Evolutionary conservation across 192 early-diverging fungal genomes (phyloP).

Genomic region (Coemansia reversa): DNA sequence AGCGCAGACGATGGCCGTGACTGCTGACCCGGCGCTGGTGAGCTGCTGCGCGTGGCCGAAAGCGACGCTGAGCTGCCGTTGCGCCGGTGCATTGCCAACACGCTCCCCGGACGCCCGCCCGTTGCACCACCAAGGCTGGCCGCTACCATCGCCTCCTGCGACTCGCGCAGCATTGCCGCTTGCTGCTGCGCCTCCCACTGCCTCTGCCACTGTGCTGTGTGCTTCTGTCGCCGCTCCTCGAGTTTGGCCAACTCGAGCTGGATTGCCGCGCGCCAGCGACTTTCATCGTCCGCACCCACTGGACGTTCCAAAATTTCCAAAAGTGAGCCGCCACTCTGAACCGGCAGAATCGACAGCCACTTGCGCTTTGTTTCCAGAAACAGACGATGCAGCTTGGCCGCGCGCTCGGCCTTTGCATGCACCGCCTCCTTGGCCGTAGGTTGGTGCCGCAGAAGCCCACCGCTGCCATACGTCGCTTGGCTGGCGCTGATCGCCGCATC

Average conservation of each 20-base stretch:
- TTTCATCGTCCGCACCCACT: slow-evolving; percentile 75
- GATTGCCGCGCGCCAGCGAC: slow-evolving; percentile 55
- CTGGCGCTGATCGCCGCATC: slow-evolving; percentile 53
- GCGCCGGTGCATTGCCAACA: slow-evolving; percentile 12
- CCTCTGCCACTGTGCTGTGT: slow-evolving; percentile 47
- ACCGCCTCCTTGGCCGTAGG: slow-evolving; percentile 55
- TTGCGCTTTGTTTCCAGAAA: slow-evolving; percentile 89
- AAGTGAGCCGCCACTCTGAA: slow-evolving; percentile 81
- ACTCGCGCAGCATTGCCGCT: slow-evolving; percentile 41
- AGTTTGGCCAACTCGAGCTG: slow-evolving; percentile 56
- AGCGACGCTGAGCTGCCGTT: slow-evolving; percentile 32
- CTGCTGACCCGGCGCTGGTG: slow-evolving; percentile 22
- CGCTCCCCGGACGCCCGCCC: slow-evolving; percentile 21
- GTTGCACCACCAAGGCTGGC: not conserved
- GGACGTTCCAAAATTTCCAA: slow-evolving; percentile 80
- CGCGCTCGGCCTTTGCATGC: slow-evolving; percentile 55
- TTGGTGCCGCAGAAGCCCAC: slow-evolving; percentile 47
- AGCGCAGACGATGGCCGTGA: slow-evolving; percentile 28
- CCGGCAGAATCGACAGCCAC: slow-evolving; percentile 76
- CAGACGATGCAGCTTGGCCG: slow-evolving; percentile 63
- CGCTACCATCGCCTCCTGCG: slow-evolving; percentile 38
- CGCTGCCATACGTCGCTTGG: slow-evolving; percentile 50
- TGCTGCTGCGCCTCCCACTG: slow-evolving; percentile 57
- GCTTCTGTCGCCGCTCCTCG: slow-evolving; percentile 47
- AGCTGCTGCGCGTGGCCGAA: slow-evolving; percentile 32